A percentile compares a stretch with the other conserved stretches of the same genome.
These are phyloP conservation scores for Physaria fendleri DNA, from an alignment of 345 rosid genomes.

Conservation along the genomic window DNA sequence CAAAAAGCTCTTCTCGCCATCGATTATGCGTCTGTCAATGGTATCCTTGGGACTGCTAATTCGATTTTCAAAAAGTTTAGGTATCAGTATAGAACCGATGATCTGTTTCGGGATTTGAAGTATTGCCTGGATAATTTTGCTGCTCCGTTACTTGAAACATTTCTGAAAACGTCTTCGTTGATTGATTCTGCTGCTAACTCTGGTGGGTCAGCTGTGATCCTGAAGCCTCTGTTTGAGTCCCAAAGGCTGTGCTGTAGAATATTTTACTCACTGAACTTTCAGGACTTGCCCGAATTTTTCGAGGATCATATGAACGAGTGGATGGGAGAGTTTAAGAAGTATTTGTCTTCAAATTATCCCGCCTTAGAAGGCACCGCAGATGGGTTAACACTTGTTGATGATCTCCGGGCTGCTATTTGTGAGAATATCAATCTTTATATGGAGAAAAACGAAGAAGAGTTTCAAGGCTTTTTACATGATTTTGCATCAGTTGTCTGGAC, in stretches of 20 bases:
- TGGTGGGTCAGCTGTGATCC: slow-evolving; percentile 36
- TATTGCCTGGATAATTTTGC: slow-evolving; percentile 67
- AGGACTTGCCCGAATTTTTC: slow-evolving; percentile 82
- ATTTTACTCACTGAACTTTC: slow-evolving; percentile 73
- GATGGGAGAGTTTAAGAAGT: slow-evolving; percentile 82
- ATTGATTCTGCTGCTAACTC: slow-evolving; percentile 51
- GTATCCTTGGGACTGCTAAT: slow-evolving; percentile 81
- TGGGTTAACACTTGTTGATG: slow-evolving; percentile 56
- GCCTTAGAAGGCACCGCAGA: slow-evolving; percentile 42
- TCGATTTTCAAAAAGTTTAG: slow-evolving; percentile 79
- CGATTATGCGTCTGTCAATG: slow-evolving; percentile 60
- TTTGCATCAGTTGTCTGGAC: slow-evolving; percentile 81
- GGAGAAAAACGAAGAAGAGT: slow-evolving; percentile 94
- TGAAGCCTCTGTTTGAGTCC: slow-evolving; percentile 62
- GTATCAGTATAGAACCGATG: slow-evolving; percentile 69
- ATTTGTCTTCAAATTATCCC: slow-evolving; percentile 51
- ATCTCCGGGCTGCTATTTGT: slow-evolving; percentile 72
- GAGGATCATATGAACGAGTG: slow-evolving; percentile 90
- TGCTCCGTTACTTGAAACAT: slow-evolving; percentile 58
- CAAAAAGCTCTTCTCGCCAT: slow-evolving; percentile 35
- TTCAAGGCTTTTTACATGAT: slow-evolving; percentile 47
- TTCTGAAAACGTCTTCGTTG: slow-evolving; percentile 46
- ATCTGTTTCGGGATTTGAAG: slow-evolving; percentile 67
- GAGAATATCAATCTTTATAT: slow-evolving; percentile 85
- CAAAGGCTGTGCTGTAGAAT: slow-evolving; percentile 79